Evolutionary conservation across 1,139 yeast species (phyloP).

Genomic region (Blastobotrys aristatus): DNA sequence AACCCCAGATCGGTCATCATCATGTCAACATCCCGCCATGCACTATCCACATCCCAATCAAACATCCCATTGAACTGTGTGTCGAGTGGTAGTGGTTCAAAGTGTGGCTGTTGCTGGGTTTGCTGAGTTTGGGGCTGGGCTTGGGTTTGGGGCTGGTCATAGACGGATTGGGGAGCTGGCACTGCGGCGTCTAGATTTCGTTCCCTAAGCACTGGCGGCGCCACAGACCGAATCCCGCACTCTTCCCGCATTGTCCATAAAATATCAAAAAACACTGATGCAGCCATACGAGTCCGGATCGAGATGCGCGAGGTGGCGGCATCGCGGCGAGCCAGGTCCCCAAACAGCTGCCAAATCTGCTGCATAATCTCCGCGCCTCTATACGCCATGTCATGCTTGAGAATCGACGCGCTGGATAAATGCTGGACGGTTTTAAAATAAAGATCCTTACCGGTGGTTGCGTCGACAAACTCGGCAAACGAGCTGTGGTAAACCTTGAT

Average conservation of each 20-base stretch:
- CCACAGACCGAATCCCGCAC: constrained; percentile 55
- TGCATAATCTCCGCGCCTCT: constrained; percentile 91
- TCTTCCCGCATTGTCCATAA: constrained; percentile 77
- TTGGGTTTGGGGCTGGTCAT: not conserved
- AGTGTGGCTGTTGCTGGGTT: not conserved
- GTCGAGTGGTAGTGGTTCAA: constrained; percentile 5
- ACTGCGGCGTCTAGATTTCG: constrained; percentile 17
- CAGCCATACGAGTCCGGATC: constrained; percentile 81
- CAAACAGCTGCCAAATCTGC: constrained; percentile 86
- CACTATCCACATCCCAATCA: constrained; percentile 58
- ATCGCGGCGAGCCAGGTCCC: constrained; percentile 44
- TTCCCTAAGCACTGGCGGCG: constrained; percentile 34
- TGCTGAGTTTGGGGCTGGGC: not conserved
- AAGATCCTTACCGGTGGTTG: constrained; percentile 63
- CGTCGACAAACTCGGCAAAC: constrained; percentile 59
- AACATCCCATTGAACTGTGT: constrained; percentile 15
- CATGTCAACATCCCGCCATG: constrained; percentile 87
- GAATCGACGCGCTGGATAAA: constrained; percentile 73
- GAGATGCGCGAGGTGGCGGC: constrained; percentile 36
- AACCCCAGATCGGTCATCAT: constrained; percentile 95
- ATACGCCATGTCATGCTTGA: constrained; percentile 88
- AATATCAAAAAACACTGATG: constrained; percentile 88
- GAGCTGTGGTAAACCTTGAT: constrained; percentile 75
- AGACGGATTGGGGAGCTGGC: constrained; percentile 7
- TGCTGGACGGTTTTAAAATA: constrained; percentile 66